Conservation (phyloP, 2,329 filamentous ascomycete species). For the Phialocephala sp. region DNA sequence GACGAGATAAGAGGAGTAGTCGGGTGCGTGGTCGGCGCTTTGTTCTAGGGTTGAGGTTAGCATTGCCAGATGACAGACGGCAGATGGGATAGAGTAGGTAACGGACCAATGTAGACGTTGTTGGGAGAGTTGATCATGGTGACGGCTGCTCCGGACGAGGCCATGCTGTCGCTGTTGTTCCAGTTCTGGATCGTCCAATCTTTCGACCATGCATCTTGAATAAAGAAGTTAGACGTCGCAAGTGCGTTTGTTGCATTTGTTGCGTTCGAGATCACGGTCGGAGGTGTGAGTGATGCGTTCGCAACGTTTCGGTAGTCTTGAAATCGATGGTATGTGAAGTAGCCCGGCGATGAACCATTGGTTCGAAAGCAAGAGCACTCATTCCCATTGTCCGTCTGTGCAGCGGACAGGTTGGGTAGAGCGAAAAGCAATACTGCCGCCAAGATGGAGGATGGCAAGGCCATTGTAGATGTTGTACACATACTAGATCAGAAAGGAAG, state of each 20-base stretch:
- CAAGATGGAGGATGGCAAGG: constrained; percentile 27
- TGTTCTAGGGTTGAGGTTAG: constrained; percentile 24
- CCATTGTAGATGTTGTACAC: constrained; percentile 24
- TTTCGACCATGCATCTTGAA: constrained; percentile 30
- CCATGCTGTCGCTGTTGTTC: constrained; percentile 38
- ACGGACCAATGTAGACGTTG: constrained; percentile 42
- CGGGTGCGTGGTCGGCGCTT: constrained; percentile 27
- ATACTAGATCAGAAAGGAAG: constrained; percentile 1
- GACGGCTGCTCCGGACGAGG: constrained; percentile 28
- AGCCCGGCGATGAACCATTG: constrained; percentile 36
- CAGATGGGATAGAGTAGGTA: not conserved
- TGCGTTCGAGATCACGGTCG: constrained; percentile 27
- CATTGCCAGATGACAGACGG: not conserved
- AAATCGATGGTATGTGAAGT: constrained; percentile 41
- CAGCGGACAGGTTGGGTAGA: constrained; percentile 20
- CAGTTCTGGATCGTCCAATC: constrained; percentile 40
- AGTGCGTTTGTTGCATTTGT: constrained; percentile 28
- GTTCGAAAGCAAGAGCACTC: constrained; percentile 40
- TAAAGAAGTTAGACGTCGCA: constrained; percentile 36
- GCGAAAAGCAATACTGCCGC: constrained; percentile 30
- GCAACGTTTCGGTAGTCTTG: constrained; percentile 38
- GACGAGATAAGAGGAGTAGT: constrained; percentile 40
- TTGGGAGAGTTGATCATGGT: constrained; percentile 40
- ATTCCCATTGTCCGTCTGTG: constrained; percentile 37
- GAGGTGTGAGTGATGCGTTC: constrained; percentile 20